Evolutionary conservation across 2,329 filamentous ascomycete species (phyloP), one percentile per base, ranked within the genome.

Genomic region (Plenodomus tracheiphilus): DNA sequence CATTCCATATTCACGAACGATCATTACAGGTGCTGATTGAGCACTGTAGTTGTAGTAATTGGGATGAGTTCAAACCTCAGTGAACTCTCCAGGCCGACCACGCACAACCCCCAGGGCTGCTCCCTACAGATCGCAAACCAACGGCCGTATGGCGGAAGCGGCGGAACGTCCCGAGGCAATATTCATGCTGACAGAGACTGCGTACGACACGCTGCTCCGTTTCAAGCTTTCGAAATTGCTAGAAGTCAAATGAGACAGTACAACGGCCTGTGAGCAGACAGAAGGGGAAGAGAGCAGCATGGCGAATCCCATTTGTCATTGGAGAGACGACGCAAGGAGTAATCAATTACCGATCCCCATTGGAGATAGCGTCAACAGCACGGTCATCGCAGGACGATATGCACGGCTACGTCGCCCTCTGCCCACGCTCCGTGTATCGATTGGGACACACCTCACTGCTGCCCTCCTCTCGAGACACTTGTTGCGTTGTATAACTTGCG

Each of bases 311-410:
- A 32, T 17, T 41, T 32, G 34, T 32, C 44, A 48, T 48, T 51
- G 44, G 2, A 22, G 38, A 53, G 30, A 54, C 54, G 6, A 32
- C 7, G 28, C 28, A 32, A 56, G 54, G 56, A 63, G 62, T 46
- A 49, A 62, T 65, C 65, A 49, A 62, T 65, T 66, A 66, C 65
- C 63, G 65, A 70, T 68, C 64, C 65, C 53, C 51, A 61, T 65
- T 62, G 44, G 56, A 54, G 21, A 54, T 70, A 68, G 68, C 68
- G 67, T 54, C 61, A 57, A 59, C 61, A 52, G 62, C 65, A 67
- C 61, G 62, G 62, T 54, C 62, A 61, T 49, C 43, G 46, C 47
- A 49, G 53, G 28, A 56, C 58, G 54, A 56, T 57, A 61, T 68
- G 64, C 64, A 68, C 32, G 59, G 56, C 57, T 51, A 65, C 62